Evolutionary conservation across 176 grass and related monocot genomes (phyloP), one percentile per base, ranked within the genome.

Genomic region (Hyparrhenia diplandra): DNA sequence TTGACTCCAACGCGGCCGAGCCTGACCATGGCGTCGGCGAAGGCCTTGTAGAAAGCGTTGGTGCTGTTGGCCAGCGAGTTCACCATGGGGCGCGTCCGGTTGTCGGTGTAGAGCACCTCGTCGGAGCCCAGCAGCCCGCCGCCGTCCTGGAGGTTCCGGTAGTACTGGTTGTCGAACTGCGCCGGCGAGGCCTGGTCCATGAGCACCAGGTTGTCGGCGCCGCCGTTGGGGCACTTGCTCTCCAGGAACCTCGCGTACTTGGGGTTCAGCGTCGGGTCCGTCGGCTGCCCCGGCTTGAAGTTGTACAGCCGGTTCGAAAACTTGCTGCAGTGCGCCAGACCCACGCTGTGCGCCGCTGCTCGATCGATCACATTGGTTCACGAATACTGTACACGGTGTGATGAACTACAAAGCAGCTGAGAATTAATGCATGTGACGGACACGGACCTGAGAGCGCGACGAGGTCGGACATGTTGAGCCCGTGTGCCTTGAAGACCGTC

Each of bases 81-180:
- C 4, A 98, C 92, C 34, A 85, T 25, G 10, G 78, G 47, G 1
- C 83, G 77, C 30, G 95, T 93, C 35, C 86, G 80, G 81, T 58
- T 67, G 81, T 94, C 90, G n/a, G 86, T 66, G 88, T 83, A 91
- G 71, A 98, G 95, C 59, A 90, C 25, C 74, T 89, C 64, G 82
- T 95, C 89, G 68, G 93, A 92, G 82, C 58, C 74, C 13, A 95
- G 85, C 46, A 95, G 83, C 2, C 83, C 88, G 35, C 83, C 88
- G 66, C 68, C 67, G 88, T 90, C 88, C 79, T 86, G 83, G 46
- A 98, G 78, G 75, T 98, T 98, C 75, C 64, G 69, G 92, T 78
- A 98, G 89, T 89, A 98, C 74, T 94, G 86, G 88, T 98, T 98
- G 87, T 98, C 95, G 41, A 98, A 90, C 34, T 16, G 41, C 4